These are phyloP conservation scores for Microdochium trichocladiopsis DNA, from an alignment of 2,329 filamentous ascomycete species.

Conservation along the genomic window DNA sequence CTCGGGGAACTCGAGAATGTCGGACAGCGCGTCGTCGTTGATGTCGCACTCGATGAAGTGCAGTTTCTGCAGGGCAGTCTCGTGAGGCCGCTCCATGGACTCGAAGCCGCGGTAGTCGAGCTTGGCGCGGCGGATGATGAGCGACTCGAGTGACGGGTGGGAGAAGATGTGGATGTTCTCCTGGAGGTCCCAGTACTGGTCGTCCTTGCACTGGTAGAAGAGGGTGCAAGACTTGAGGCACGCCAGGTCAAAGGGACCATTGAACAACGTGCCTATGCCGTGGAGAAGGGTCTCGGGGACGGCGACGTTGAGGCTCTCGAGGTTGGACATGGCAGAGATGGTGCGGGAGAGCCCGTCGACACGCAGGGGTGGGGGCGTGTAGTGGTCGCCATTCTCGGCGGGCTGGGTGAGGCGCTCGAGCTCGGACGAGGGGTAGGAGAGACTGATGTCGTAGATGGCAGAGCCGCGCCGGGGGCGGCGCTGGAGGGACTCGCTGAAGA, in stretches of 20 bases:
- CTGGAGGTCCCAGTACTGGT: slow-evolving; percentile 41
- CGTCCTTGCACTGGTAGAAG: slow-evolving; percentile 36
- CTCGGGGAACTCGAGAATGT: slow-evolving; percentile 35
- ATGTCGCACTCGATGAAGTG: slow-evolving; percentile 43
- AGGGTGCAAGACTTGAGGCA: slow-evolving; percentile 37
- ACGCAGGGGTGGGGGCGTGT: slow-evolving; percentile 15
- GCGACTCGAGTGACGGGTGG: slow-evolving; percentile 38
- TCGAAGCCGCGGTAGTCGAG: slow-evolving; percentile 40
- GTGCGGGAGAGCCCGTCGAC: slow-evolving; percentile 37
- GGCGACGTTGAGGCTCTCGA: slow-evolving; percentile 36
- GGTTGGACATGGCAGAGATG: slow-evolving; percentile 41
- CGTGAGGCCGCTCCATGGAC: slow-evolving; percentile 36
- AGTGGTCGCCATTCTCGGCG: slow-evolving; percentile 20
- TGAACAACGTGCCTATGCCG: slow-evolving; percentile 40
- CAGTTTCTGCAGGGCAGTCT: slow-evolving; percentile 33
- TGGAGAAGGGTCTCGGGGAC: slow-evolving; percentile 35
- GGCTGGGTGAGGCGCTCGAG: slow-evolving; percentile 30
- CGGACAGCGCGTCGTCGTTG: slow-evolving; percentile 33
- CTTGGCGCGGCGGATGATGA: slow-evolving; percentile 35
- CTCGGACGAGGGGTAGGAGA: slow-evolving; percentile 36
- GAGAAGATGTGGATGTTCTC: slow-evolving; percentile 45
- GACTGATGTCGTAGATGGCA: slow-evolving; percentile 34
- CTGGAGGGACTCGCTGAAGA: slow-evolving; percentile 38
- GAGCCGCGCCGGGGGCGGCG: slow-evolving; percentile 39
- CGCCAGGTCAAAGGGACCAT: slow-evolving; percentile 41